phyloP scores from a whole-genome alignment of 495 filamentous ascomycete genomes.

The Astrothelium subdiscretum region DNA sequence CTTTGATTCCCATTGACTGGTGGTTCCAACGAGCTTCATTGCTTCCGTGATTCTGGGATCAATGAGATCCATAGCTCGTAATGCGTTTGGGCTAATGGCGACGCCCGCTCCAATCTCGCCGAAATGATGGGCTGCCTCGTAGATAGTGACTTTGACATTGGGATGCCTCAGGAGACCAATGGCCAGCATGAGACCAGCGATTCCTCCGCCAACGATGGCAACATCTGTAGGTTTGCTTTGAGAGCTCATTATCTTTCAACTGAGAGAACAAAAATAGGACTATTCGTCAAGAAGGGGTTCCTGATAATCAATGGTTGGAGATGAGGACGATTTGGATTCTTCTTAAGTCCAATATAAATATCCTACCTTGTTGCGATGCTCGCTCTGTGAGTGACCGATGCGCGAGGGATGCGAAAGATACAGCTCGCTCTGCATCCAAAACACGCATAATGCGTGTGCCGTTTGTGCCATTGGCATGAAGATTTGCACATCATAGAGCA shows the following conservation, averaged over 20 bases:
- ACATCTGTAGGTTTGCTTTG: constrained; percentile 4
- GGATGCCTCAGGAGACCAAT: constrained; percentile 18
- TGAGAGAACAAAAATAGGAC: neutral
- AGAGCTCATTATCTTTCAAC: neutral
- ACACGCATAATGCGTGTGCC: too few relatives aligned
- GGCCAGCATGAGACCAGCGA: constrained; percentile 19
- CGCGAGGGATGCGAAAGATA: neutral
- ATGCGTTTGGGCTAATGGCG: constrained; percentile 46
- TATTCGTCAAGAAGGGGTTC: neutral
- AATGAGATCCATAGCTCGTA: constrained; percentile 42
- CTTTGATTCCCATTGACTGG: constrained; percentile 6
- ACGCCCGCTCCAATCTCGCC: constrained; percentile 28
- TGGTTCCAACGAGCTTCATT: neutral
- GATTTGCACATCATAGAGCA: too few relatives aligned
- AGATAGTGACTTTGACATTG: constrained; percentile 36
- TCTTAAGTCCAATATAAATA: neutral
- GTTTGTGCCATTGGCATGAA: too few relatives aligned
- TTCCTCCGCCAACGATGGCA: constrained; percentile 25
- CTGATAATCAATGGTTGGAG: neutral
- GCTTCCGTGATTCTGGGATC: constrained; percentile 35
- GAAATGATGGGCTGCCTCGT: constrained; percentile 40
- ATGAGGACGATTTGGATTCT: neutral
- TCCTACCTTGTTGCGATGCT: neutral
- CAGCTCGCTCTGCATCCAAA: neutral
- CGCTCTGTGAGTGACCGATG: neutral